A percentile compares a stretch with the other conserved stretches of the same genome.
These are phyloP conservation scores for Magnusiomyces ingens DNA, from an alignment of 1,139 yeast genomes.

Conservation along the genomic window DNA sequence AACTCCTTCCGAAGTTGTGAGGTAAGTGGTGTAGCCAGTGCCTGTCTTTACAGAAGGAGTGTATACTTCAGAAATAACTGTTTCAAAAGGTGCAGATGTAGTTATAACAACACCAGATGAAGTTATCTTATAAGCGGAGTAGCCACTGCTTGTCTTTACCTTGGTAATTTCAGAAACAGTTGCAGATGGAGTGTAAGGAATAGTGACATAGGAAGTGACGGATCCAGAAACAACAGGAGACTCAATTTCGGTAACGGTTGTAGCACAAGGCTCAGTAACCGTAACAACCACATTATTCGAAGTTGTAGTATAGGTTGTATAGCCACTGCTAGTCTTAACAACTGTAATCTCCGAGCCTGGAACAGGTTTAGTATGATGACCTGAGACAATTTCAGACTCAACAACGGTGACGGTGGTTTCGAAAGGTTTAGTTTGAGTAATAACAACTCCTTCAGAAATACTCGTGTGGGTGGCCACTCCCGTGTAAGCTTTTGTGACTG, in stretches of 20 bases:
- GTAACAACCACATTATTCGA: too few species aligned
- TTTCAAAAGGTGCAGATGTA: not conserved
- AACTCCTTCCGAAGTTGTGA: not conserved
- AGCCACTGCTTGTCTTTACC: too few species aligned
- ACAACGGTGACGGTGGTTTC: not conserved
- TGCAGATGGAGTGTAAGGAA: not conserved
- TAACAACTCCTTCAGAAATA: not conserved
- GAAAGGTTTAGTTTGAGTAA: not conserved
- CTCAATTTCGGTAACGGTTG: not conserved
- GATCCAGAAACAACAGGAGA: not conserved
- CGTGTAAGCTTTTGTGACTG: not conserved
- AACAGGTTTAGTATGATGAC: too few species aligned
- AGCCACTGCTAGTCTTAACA: too few species aligned
- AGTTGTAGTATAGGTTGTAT: too few species aligned
- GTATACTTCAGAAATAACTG: not conserved
- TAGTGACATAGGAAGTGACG: not conserved
- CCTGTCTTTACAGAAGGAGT: not conserved
- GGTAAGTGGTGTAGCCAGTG: not conserved
- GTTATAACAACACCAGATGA: too few species aligned
- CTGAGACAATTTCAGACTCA: not conserved
- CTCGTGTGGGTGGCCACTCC: not conserved
- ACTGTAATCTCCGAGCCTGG: too few species aligned
- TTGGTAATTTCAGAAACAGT: not conserved
- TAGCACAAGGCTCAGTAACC: not conserved
- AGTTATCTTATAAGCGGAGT: too few species aligned